These are phyloP conservation scores for Buddleja alternifolia DNA, from an alignment of 257 asterid genomes.

Conservation along the genomic window DNA sequence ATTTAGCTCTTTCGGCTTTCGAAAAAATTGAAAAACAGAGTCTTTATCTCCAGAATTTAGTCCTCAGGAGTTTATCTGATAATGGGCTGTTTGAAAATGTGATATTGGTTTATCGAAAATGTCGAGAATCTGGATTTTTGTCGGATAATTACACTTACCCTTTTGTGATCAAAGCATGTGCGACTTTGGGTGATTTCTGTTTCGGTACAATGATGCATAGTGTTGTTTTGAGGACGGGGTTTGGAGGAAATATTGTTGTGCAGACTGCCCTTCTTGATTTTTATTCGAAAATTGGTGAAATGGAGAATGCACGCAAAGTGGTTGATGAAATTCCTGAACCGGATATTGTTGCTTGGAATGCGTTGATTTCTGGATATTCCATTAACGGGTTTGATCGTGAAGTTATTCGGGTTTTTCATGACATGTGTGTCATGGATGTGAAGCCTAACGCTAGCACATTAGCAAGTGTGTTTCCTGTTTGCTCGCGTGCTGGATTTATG, in stretches of 20 bases:
- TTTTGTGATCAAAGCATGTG: slow-evolving; percentile 65
- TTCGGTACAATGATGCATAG: slow-evolving; percentile 47
- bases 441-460: slow-evolving; percentile 64
- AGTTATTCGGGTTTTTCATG: slow-evolving; percentile 40
- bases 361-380: slow-evolving; percentile 68
- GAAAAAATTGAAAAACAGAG: slow-evolving; percentile 31
- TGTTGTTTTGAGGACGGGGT: slow-evolving; percentile 49
- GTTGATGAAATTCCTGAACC: slow-evolving; percentile 57
- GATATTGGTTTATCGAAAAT: slow-evolving; percentile 37
- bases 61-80: slow-evolving; percentile 48
- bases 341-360: slow-evolving; percentile 65
- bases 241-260: slow-evolving; percentile 50
- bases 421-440: slow-evolving; percentile 40
- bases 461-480: slow-evolving; percentile 52
- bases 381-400: slow-evolving; percentile 47
- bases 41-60: slow-evolving; percentile 47
- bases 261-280: slow-evolving; percentile 56
- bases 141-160: slow-evolving; percentile 69
- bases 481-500: slow-evolving; percentile 43
- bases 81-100: slow-evolving; percentile 46
- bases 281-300: slow-evolving; percentile 48
- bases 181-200: slow-evolving; percentile 40
- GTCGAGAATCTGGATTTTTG: slow-evolving; percentile 45
- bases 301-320: slow-evolving; percentile 49
- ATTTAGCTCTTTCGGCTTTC: slow-evolving; percentile 49